Evolutionary conservation across 73 alveolate species (phyloP), one percentile per base, ranked within the genome.

Genomic region (Durusdinium trenchii): DNA sequence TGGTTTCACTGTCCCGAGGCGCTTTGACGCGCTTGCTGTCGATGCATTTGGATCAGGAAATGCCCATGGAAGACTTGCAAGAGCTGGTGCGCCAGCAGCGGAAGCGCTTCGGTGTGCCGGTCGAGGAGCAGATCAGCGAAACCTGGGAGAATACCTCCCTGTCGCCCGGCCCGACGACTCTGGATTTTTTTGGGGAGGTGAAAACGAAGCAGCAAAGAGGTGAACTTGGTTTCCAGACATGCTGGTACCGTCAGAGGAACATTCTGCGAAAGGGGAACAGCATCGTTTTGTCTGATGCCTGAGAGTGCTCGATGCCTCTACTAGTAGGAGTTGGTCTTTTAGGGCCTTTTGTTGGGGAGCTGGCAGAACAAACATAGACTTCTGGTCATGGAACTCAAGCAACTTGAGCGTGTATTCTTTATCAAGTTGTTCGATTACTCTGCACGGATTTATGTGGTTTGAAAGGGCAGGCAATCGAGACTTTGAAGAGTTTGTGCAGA

Each of bases 1-100:
- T 43, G 4, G 89, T 61, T 2, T 54, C 89, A 6, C 32, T 42
- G 62, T 78, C 60, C 45, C 62, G 62, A 20, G 47, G 91, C 48
- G 91, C 91, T 9, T 81, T 91, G 82, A 89, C 98, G n/a, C 98
- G 89, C 10, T 54, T 91, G 52, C 98, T 91, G n/a, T 91, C 98
- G 7, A 47, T 42, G 26, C 98, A 91, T 76, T 64, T 91, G 61
- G 42, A 48, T 52, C 90, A 91, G 78, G 98, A 91, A 54, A 91
- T 91, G 98, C 98, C 98, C 7, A 48, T 78, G 50, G 98, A 91
- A 57, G 98, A 91, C 40, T 40, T 91, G 82, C 98, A 89, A 54
- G 47, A 36, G 90, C 98, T 91, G 76, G 48, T 91, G 23, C 60
- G 67, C 46, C 42, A 78, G 26, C 78, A 62, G 54, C 98, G 98